Percentiles rank a stretch among this genome's conserved stretches.
Evolutionary conservation across 345 rosid species (phyloP).

Genomic region (Linum trigynum): DNA sequence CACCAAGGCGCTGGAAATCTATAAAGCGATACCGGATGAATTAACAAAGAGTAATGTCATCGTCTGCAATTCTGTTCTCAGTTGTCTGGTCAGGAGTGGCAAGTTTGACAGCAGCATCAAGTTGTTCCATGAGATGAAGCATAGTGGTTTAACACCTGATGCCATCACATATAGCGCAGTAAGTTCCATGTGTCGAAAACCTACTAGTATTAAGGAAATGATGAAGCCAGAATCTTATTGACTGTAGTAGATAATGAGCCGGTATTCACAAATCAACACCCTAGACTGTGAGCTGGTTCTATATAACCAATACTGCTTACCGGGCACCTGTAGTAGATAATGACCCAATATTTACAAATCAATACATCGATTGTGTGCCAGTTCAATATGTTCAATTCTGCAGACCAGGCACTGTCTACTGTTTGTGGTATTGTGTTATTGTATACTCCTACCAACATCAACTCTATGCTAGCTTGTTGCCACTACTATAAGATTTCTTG

Average conservation of each 20-base stretch:
- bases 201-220: background rate
- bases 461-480: background rate
- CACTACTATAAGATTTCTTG: background rate
- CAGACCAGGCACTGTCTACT: too few relatives aligned
- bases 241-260: background rate
- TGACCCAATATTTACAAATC: background rate
- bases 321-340: background rate
- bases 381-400: too few relatives aligned
- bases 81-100: conserved; percentile 66
- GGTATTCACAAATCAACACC: too few relatives aligned
- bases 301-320: too few relatives aligned
- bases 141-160: conserved; percentile 74
- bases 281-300: too few relatives aligned
- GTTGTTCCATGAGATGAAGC: conserved; percentile 87
- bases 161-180: conserved; percentile 75
- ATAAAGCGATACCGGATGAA: conserved; percentile 52
- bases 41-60: conserved; percentile 54
- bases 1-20: conserved; percentile 61
- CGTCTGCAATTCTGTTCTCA: conserved; percentile 73
- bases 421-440: too few relatives aligned
- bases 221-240: background rate
- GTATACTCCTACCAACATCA: too few relatives aligned
- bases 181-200: conserved; percentile 3
- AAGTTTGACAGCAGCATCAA: conserved; percentile 51
- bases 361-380: too few relatives aligned